Percentiles rank a stretch among this genome's conserved stretches.
These are phyloP conservation scores for Globisporangium carolinianum DNA, from an alignment of 352 stramenopile genomes.

Conservation along the genomic window DNA sequence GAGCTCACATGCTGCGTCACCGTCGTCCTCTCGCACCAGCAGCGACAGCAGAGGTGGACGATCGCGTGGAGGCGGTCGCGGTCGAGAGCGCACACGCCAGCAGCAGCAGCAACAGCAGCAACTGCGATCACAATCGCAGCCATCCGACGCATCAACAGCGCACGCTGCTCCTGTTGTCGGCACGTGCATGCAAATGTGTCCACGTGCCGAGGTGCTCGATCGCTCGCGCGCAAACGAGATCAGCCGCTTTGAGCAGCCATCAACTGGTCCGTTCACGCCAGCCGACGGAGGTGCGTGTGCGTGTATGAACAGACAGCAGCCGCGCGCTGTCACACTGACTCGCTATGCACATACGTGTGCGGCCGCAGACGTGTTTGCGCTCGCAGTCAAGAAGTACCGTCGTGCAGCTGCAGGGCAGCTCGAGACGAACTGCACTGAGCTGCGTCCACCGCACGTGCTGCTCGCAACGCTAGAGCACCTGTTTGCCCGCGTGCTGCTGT, in stretches of 20 bases:
- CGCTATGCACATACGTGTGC: neutral
- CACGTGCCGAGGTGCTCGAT: constrained; percentile 21
- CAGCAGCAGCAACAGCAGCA: neutral
- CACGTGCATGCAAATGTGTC: constrained; percentile 26
- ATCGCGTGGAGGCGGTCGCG: neutral
- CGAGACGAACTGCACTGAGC: constrained; percentile 12
- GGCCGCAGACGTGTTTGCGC: constrained; percentile 7
- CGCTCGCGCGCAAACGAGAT: constrained; percentile 28
- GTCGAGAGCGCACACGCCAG: neutral
- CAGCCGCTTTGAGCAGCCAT: constrained; percentile 35
- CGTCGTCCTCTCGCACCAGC: neutral
- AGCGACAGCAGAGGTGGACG: neutral
- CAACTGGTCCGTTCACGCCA: neutral
- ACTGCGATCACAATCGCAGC: neutral
- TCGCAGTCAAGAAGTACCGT: constrained; percentile 48
- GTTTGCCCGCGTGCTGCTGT: constrained; percentile 29
- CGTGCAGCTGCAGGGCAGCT: constrained; percentile 35
- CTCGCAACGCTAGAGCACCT: constrained; percentile 35
- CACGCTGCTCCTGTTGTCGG: constrained; percentile 3
- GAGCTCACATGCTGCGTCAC: neutral
- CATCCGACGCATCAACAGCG: neutral
- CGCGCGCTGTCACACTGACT: neutral
- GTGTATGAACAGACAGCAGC: neutral
- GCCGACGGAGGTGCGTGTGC: neutral
- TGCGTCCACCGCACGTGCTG: constrained; percentile 32